phyloP scores from a whole-genome alignment of 345 rosid species.

The Geranium brycei region DNA sequence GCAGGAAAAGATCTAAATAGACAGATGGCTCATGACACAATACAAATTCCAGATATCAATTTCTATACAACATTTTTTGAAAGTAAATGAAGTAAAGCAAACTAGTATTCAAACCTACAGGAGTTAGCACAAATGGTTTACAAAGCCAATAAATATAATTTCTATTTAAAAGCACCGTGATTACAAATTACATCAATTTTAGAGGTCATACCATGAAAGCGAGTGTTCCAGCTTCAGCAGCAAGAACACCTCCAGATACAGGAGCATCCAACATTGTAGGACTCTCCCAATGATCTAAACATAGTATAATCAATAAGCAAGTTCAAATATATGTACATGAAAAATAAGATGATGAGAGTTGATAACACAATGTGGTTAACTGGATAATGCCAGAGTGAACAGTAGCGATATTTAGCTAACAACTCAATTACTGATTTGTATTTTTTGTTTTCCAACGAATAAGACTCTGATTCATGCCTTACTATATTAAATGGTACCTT shows the following conservation, averaged over 20 bases:
- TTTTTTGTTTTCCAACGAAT: too few species aligned
- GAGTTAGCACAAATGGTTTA: too few species aligned
- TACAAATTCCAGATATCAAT: too few species aligned
- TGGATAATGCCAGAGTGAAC: too few species aligned
- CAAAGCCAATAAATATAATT: too few species aligned
- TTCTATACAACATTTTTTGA: too few species aligned
- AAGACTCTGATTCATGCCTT: background rate
- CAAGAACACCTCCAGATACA: slow-evolving; percentile 92
- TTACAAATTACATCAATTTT: too few species aligned
- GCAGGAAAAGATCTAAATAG: too few species aligned
- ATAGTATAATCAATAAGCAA: background rate
- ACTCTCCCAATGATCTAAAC: slow-evolving; percentile 41
- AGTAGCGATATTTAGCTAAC: background rate
- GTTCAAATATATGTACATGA: background rate
- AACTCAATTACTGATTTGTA: background rate
- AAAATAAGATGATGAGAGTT: background rate
- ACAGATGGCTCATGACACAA: too few species aligned
- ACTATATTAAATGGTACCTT: slow-evolving; percentile 29
- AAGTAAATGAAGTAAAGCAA: too few species aligned
- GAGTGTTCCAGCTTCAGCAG: slow-evolving; percentile 80
- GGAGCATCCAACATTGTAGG: slow-evolving; percentile 97
- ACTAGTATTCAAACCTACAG: too few species aligned
- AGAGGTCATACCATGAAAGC: slow-evolving; percentile 61
- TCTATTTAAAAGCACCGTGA: too few species aligned
- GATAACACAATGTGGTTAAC: background rate